Evolutionary conservation across 164 flowering plant genomes (phyloP).

Genomic region (Umbellularia californica): DNA sequence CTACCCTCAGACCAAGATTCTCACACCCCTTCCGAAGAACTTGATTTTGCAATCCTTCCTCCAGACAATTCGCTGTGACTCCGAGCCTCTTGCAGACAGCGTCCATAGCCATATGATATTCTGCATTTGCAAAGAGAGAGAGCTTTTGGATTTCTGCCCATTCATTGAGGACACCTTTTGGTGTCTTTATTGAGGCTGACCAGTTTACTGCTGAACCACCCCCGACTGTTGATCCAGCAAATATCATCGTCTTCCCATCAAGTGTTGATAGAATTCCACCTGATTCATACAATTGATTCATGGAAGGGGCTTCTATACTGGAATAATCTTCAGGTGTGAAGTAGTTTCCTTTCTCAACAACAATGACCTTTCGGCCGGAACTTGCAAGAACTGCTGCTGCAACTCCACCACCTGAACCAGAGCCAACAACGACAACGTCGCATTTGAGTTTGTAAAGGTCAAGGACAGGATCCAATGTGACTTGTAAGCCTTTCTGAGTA

Average conservation of each 20-base stretch:
- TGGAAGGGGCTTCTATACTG: constrained; percentile 55
- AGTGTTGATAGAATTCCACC: constrained; percentile 41
- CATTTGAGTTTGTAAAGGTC: constrained; percentile 41
- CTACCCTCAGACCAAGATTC: constrained; percentile 49
- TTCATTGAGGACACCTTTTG: constrained; percentile 40
- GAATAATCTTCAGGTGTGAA: constrained; percentile 48
- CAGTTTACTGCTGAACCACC: constrained; percentile 77
- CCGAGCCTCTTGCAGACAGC: constrained; percentile 52
- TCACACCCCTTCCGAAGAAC: constrained; percentile 62
- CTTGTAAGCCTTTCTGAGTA: constrained; percentile 40
- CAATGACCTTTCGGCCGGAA: constrained; percentile 53
- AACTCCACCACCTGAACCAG: constrained; percentile 75
- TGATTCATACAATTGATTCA: constrained; percentile 45
- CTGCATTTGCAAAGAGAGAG: constrained; percentile 31
- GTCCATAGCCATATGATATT: constrained; percentile 62
- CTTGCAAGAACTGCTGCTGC: constrained; percentile 62
- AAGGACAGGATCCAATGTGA: constrained; percentile 18
- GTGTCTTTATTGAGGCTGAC: constrained; percentile 68
- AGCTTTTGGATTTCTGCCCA: constrained; percentile 44
- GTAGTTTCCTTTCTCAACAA: constrained; percentile 68
- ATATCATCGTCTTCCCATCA: constrained; percentile 32
- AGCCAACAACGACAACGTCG: constrained; percentile 61
- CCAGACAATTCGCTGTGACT: constrained; percentile 41
- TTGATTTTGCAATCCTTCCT: constrained; percentile 68
- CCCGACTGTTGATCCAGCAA: constrained; percentile 70